Conservation (phyloP, 768 basidiomycete species). For the Podaxis sp. region DNA sequence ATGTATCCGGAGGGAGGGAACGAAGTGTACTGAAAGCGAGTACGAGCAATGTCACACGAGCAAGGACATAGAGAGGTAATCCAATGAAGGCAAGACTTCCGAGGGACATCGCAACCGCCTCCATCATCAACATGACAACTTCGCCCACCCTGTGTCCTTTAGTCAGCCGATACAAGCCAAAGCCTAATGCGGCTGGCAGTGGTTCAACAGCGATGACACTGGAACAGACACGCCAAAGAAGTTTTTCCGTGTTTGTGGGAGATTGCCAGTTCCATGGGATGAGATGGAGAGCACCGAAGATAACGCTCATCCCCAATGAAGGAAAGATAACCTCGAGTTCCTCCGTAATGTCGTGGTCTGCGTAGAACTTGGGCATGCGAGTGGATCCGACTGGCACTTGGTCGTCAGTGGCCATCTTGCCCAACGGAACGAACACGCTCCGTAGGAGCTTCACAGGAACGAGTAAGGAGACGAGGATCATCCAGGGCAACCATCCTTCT, state of each 20-base stretch:
- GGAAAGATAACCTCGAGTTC: background rate
- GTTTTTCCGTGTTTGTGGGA: background rate
- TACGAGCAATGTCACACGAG: slow-evolving; percentile 7
- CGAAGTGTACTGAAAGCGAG: slow-evolving; percentile 14
- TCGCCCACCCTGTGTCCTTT: background rate
- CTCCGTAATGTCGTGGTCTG: background rate
- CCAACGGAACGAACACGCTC: background rate
- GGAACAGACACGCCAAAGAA: slow-evolving; percentile 2
- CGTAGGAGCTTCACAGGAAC: background rate
- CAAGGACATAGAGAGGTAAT: slow-evolving; percentile 10
- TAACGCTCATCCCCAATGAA: background rate
- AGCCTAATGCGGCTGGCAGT: background rate
- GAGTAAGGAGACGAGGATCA: slow-evolving; percentile 1
- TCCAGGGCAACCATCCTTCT: background rate
- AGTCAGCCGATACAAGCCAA: background rate
- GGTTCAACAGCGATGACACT: background rate
- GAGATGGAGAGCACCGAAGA: background rate
- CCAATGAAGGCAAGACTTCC: slow-evolving; percentile 6
- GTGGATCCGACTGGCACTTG: background rate
- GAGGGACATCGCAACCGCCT: slow-evolving; percentile 2
- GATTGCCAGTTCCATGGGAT: background rate
- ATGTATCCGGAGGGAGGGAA: background rate
- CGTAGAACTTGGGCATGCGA: background rate
- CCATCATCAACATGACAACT: background rate
- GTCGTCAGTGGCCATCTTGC: background rate